phyloP scores from a whole-genome alignment of 73 alveolate genomes.

The Symbiodinium pilosum region DNA sequence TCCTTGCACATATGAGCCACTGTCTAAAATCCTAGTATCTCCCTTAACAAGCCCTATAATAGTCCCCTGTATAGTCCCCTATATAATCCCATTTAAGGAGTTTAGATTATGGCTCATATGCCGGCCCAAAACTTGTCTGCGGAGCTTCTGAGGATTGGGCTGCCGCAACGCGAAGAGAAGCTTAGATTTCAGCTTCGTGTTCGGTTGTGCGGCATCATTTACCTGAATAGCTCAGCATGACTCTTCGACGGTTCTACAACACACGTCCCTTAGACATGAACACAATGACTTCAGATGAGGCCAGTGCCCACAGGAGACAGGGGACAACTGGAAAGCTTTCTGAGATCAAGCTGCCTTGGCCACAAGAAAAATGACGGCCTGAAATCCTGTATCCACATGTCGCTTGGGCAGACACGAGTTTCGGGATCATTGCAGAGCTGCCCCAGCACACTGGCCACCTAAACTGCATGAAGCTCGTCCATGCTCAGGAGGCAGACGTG shows the following conservation, averaged over 20 bases:
- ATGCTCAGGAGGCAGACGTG: background rate
- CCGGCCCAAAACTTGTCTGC: background rate
- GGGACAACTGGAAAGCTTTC: conserved; percentile 88
- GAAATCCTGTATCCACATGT: too few species aligned
- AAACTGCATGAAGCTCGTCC: background rate
- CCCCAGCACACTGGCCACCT: conserved; percentile 84
- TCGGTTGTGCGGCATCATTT: conserved; percentile 86
- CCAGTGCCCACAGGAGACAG: conserved; percentile 52
- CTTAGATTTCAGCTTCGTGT: conserved; percentile 87
- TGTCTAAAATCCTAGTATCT: too few species aligned
- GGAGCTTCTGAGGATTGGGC: background rate
- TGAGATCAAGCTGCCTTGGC: conserved; percentile 27
- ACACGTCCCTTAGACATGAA: background rate
- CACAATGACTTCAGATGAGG: background rate
- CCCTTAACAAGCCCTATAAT: too few species aligned
- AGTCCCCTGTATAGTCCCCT: too few species aligned
- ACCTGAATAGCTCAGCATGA: conserved; percentile 1
- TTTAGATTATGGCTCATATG: background rate
- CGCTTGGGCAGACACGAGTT: conserved; percentile 34
- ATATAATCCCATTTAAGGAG: too few species aligned
- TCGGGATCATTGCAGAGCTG: conserved; percentile 92
- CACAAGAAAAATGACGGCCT: too few species aligned
- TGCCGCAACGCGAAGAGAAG: conserved; percentile 64
- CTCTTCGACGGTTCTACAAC: background rate
- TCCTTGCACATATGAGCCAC: too few species aligned